Percentiles rank a stretch among this genome's conserved stretches.
Conservation (phyloP, 148 eudicot genomes). For the Camellia granthamiana region DNA sequence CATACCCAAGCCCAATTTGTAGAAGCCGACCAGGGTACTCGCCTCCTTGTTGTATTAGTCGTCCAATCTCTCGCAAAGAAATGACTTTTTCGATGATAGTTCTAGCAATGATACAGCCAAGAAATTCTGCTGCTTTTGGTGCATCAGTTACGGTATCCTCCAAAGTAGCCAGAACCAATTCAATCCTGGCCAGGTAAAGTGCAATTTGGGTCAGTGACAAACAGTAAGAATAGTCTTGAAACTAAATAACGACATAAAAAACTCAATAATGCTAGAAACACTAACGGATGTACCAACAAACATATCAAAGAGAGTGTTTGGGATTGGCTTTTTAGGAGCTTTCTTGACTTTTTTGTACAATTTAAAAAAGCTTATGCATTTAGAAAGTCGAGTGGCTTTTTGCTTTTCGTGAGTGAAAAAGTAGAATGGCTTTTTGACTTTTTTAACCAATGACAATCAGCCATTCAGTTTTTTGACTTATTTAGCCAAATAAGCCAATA, state of each 20-base stretch:
- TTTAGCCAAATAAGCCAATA: no score
- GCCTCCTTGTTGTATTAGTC: slow-evolving; percentile 60
- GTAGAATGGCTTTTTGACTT: no score
- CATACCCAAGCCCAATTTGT: slow-evolving; percentile 68
- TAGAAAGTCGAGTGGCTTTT: no score
- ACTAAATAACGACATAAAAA: background rate
- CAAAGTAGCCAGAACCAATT: slow-evolving; percentile 45
- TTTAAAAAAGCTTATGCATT: no score
- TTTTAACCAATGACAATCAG: no score
- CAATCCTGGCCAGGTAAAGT: slow-evolving; percentile 36
- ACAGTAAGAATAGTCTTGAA: background rate
- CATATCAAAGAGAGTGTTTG: no score
- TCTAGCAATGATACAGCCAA: slow-evolving; percentile 47
- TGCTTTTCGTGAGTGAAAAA: no score
- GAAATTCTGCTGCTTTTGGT: slow-evolving; percentile 60
- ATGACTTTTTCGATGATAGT: slow-evolving; percentile 38
- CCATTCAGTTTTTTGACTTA: no score
- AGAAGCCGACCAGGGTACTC: slow-evolving; percentile 74
- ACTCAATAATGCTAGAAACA: background rate
- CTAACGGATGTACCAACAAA: background rate
- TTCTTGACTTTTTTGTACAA: no score
- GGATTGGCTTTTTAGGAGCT: no score
- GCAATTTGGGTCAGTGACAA: background rate
- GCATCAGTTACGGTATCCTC: slow-evolving; percentile 73
- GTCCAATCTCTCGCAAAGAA: slow-evolving; percentile 36